phyloP scores from a whole-genome alignment of 1,139 yeast species.

The Suhomyces choctaworum region DNA sequence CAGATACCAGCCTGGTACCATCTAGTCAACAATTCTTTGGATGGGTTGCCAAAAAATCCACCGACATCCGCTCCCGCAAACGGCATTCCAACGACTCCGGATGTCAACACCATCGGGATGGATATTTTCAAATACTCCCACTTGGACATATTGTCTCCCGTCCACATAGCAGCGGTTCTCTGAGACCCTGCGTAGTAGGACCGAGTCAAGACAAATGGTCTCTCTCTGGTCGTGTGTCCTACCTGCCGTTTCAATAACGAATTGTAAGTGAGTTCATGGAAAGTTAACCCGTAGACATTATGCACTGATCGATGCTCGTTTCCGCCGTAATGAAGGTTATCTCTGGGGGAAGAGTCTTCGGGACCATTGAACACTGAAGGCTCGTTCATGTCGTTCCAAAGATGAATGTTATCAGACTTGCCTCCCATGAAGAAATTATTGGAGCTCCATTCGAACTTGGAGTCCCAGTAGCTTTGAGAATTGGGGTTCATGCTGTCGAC shows the following conservation, averaged over 20 bases:
- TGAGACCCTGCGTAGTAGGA: constrained; percentile 91
- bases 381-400: constrained; percentile 99
- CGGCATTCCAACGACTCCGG: constrained; percentile 84
- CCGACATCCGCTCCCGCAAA: constrained; percentile 97
- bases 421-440: constrained; percentile 44
- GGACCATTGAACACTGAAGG: constrained; percentile 96
- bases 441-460: constrained; percentile 24
- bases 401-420: constrained; percentile 59
- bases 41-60: constrained; percentile 92
- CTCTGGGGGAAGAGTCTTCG: constrained; percentile 86
- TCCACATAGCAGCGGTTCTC: constrained; percentile 92
- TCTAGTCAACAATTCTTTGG: constrained; percentile 73
- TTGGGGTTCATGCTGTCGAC: constrained; percentile 76
- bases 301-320: constrained; percentile 93
- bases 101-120: constrained; percentile 83
- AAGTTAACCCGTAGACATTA: constrained; percentile 77
- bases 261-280: constrained; percentile 75
- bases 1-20: constrained; percentile 97
- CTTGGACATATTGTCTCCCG: constrained; percentile 91
- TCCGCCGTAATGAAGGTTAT: constrained; percentile 70
- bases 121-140: constrained; percentile 86
- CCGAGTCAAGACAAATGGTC: constrained; percentile 91
- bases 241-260: constrained; percentile 56
- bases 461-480: constrained; percentile 62
- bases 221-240: constrained; percentile 41